Base-by-base conservation (phyloP, 345 rosid species). In the Eucalyptus sp. region DNA sequence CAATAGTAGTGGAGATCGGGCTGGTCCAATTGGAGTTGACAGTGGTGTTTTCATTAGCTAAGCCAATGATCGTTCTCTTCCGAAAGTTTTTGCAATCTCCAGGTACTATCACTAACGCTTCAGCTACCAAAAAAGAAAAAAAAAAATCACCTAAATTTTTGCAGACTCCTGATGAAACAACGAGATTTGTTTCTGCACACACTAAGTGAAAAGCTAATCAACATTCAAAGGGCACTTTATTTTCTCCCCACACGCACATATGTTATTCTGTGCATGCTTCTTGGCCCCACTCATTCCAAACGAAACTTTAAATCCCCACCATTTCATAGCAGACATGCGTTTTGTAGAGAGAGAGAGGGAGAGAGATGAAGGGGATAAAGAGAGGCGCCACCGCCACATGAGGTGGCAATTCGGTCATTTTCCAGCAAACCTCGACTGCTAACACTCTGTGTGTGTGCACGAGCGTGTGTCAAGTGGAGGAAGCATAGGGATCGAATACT, bases 21-120 rank as follows among this genome's bases (percentile, higher is more conserved):
- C 88, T 87, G 90, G 90, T 89, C 91, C 86, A 89, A 86, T 89
- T 62, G 86, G 86, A 91, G 46, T 43, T 50, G 60, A 87, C 84
- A 64, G 88, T 50, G 52, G 90, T 86, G 91, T 46, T 85, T 29
- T 50, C 17, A 80, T 58, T 60, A 44, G 87, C 83, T 29, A 79
- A 80, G 86, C 90, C 91, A 86, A 89, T 88, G n/a, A 86, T 46
- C 80, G 80, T 50, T 24, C 15, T 41, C 29, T 22, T 76, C 46
- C n/a, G 76, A 22, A 24, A 71, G 37, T 25, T 50, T 62, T 43
- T 52, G 51, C 51, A 15, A 13, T 44, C 76, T 81, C 25, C 81
- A 50, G 58, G 87, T 11, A 44, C 52, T 22, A 31, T 76, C 76
- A 50, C 56, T 22, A 88, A 81, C 58, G 64, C 62, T 62, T 87